phyloP scores from a whole-genome alignment of 768 basidiomycete species.

The Amanita muscaria region DNA sequence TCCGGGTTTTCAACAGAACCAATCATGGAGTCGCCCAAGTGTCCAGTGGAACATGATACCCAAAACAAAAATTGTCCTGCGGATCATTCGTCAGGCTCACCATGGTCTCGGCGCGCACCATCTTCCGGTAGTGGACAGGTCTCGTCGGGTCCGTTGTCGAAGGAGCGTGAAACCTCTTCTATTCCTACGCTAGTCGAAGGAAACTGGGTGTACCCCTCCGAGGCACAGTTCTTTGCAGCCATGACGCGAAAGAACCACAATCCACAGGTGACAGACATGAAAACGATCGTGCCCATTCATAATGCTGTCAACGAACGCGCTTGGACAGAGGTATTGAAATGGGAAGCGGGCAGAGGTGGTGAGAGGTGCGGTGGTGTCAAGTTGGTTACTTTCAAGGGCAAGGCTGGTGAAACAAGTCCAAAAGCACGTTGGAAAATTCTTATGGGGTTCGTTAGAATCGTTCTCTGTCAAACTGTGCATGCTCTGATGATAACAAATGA shows the following conservation, averaged over 20 bases:
- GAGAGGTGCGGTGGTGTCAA: constrained; percentile 74
- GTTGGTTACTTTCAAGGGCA: constrained; percentile 87
- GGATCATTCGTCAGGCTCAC: constrained; percentile 28
- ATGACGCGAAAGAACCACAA: constrained; percentile 93
- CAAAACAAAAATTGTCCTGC: constrained; percentile 27
- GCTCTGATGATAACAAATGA: constrained; percentile 10
- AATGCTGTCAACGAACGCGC: constrained; percentile 97
- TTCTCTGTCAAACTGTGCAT: no score
- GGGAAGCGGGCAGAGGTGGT: constrained; percentile 77
- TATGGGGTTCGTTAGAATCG: constrained; percentile 68
- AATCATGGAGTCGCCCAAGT: constrained; percentile 21
- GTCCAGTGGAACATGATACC: constrained; percentile 40
- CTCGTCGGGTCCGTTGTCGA: constrained; percentile 39
- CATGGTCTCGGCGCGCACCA: constrained; percentile 36
- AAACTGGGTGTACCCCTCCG: constrained; percentile 97
- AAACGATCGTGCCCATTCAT: constrained; percentile 93
- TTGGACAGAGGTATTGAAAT: constrained; percentile 74
- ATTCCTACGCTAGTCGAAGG: constrained; percentile 68
- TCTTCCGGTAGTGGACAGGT: constrained; percentile 20
- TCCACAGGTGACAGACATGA: constrained; percentile 85
- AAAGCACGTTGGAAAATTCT: constrained; percentile 77
- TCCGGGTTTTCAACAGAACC: constrained; percentile 6
- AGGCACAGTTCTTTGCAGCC: constrained; percentile 97
- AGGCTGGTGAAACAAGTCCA: constrained; percentile 69
- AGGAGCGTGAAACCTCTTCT: constrained; percentile 73